A percentile compares a stretch with the other conserved stretches of the same genome.
These are phyloP conservation scores for Aaosphaeria pasadenensis DNA, from an alignment of 2,329 filamentous ascomycete species.

Conservation along the genomic window DNA sequence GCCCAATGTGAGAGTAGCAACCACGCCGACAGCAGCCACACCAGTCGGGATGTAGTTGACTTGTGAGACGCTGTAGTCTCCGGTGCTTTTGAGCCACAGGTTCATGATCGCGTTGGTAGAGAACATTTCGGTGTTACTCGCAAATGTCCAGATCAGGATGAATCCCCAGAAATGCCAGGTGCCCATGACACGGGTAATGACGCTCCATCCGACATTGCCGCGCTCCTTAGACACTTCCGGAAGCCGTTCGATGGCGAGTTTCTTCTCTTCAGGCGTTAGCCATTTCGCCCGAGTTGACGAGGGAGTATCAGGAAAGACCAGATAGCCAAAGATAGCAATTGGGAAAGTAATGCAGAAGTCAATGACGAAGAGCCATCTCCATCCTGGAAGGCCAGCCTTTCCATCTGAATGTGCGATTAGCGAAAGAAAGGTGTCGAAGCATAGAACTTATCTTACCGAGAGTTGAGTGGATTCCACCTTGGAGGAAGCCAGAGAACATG, in stretches of 20 bases:
- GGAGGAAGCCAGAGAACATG: slow-evolving; percentile 62
- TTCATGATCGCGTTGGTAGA: slow-evolving; percentile 59
- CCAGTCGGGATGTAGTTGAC: slow-evolving; percentile 55
- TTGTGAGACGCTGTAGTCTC: slow-evolving; percentile 47
- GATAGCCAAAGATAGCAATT: slow-evolving; percentile 22
- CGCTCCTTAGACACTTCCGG: slow-evolving; percentile 25
- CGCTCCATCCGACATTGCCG: slow-evolving; percentile 48
- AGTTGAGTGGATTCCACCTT: slow-evolving; percentile 49
- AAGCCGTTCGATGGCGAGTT: slow-evolving; percentile 24
- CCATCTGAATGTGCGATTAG: slow-evolving; percentile 33
- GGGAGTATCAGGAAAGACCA: slow-evolving; percentile 37
- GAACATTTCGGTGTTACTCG: slow-evolving; percentile 70
- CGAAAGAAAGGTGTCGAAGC: not conserved
- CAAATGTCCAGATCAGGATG: slow-evolving; percentile 65
- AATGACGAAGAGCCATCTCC: slow-evolving; percentile 45
- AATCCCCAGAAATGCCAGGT: slow-evolving; percentile 68
- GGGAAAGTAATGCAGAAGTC: slow-evolving; percentile 58
- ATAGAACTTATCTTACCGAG: slow-evolving; percentile 14
- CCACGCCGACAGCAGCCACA: slow-evolving; percentile 51
- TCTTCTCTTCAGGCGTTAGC: slow-evolving; percentile 28
- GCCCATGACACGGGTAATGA: slow-evolving; percentile 54
- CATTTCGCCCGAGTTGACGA: slow-evolving; percentile 35
- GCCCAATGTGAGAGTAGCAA: slow-evolving; percentile 65
- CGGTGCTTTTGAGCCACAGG: slow-evolving; percentile 49
- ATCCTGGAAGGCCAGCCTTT: slow-evolving; percentile 49